phyloP scores from a whole-genome alignment of 2,329 filamentous ascomycete genomes.

The Didymella segeticola region DNA sequence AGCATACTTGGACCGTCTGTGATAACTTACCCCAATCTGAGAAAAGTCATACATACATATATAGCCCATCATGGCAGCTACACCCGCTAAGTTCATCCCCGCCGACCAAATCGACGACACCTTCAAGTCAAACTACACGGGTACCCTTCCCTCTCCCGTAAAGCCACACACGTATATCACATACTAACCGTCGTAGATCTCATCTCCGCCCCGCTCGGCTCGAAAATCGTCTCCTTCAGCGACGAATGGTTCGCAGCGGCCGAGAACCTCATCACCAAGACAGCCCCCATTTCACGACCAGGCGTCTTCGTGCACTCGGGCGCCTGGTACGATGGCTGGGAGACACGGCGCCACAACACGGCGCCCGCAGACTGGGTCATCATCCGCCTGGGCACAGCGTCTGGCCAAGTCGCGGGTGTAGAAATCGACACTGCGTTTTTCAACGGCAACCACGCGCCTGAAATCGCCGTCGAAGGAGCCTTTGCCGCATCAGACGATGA shows the following conservation, averaged over 20 bases:
- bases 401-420: slow-evolving; percentile 74
- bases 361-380: slow-evolving; percentile 66
- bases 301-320: slow-evolving; percentile 66
- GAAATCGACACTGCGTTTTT: slow-evolving; percentile 85
- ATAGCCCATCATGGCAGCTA: slow-evolving; percentile 5
- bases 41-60: not conserved
- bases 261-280: slow-evolving; percentile 64
- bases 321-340: slow-evolving; percentile 71
- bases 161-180: too few relatives aligned
- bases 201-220: slow-evolving; percentile 59
- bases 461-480: slow-evolving; percentile 77
- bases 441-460: slow-evolving; percentile 81
- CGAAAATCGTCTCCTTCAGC: slow-evolving; percentile 62
- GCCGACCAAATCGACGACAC: slow-evolving; percentile 60
- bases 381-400: slow-evolving; percentile 66
- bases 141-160: slow-evolving; percentile 37
- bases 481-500: slow-evolving; percentile 65
- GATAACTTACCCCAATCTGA: too few relatives aligned
- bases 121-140: slow-evolving; percentile 63
- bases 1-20: too few relatives aligned
- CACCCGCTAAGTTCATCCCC: slow-evolving; percentile 48
- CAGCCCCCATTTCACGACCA: slow-evolving; percentile 61
- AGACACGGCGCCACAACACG: slow-evolving; percentile 66
- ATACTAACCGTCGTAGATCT: slow-evolving; percentile 51
- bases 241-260: slow-evolving; percentile 69